Evolutionary conservation across 148 eudicot genomes (phyloP).

Genomic region (Heliosperma pusillum): DNA sequence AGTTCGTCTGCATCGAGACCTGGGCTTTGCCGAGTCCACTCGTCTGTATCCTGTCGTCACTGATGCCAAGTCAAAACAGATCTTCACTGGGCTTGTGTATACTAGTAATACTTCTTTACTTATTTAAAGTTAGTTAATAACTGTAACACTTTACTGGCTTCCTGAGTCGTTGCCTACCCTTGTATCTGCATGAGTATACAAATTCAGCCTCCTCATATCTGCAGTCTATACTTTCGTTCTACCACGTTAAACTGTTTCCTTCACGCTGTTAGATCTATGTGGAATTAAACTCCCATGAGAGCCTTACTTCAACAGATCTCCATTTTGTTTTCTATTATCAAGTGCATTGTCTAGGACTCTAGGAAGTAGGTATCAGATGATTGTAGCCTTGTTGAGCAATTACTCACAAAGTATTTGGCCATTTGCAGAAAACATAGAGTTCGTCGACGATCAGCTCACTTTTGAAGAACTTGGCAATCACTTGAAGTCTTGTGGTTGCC

Average conservation of each 20-base stretch:
- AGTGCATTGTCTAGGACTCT: background rate
- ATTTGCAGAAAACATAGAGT: conserved; percentile 76
- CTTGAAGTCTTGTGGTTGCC: conserved; percentile 66
- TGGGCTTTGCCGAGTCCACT: conserved; percentile 39
- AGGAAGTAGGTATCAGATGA: background rate
- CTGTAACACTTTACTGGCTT: background rate
- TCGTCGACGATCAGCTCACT: conserved; percentile 82
- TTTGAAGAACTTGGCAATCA: conserved; percentile 76
- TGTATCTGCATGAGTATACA: background rate
- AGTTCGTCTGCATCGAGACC: conserved; percentile 44
- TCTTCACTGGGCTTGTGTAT: conserved; percentile 62
- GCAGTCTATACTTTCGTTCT: background rate
- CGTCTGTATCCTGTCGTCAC: conserved; percentile 49
- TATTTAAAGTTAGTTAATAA: background rate
- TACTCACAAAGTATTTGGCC: background rate
- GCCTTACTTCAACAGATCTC: background rate
- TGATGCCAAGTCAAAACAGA: conserved; percentile 44
- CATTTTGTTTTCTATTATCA: background rate
- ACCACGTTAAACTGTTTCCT: background rate
- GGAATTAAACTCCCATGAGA: background rate
- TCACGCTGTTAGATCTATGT: background rate
- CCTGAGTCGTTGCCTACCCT: background rate
- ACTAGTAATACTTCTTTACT: conserved; percentile 54
- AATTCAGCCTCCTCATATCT: background rate
- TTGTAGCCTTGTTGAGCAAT: background rate